Evolutionary conservation across 1,139 yeast genomes (phyloP).

Genomic region (Pichia sp.): DNA sequence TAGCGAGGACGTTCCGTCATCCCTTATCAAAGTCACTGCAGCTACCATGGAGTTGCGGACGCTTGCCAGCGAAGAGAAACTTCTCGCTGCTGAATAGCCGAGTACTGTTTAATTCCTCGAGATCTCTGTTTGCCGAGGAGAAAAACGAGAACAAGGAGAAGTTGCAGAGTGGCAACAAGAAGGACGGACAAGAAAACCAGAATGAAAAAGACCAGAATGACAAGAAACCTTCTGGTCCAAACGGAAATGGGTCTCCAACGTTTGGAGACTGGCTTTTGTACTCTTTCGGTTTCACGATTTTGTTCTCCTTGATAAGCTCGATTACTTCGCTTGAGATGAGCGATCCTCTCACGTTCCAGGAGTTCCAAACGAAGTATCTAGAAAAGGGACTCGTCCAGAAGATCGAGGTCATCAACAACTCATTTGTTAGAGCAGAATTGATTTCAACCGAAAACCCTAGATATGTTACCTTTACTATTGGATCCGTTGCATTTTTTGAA

Average conservation of each 20-base stretch:
- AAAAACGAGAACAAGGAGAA: slow-evolving; percentile 11
- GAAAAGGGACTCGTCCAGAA: slow-evolving; percentile 80
- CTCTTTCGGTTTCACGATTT: slow-evolving; percentile 18
- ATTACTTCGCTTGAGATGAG: slow-evolving; percentile 10
- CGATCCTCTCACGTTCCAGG: slow-evolving; percentile 46
- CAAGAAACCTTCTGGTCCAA: not conserved
- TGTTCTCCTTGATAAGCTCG: slow-evolving; percentile 14
- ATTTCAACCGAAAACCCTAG: slow-evolving; percentile 43
- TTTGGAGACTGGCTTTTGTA: slow-evolving; percentile 19
- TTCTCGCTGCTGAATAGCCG: slow-evolving; percentile 12
- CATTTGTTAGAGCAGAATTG: slow-evolving; percentile 74
- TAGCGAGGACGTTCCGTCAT: not conserved
- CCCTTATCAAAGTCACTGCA: not conserved
- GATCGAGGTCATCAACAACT: slow-evolving; percentile 70
- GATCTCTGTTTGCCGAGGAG: not conserved
- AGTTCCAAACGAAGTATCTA: slow-evolving; percentile 76
- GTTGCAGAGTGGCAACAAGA: slow-evolving; percentile 12
- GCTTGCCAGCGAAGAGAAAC: not conserved
- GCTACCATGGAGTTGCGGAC: not conserved
- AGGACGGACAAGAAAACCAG: not conserved
- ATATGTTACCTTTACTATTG: slow-evolving; percentile 66
- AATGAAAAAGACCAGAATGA: not conserved
- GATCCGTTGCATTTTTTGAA: slow-evolving; percentile 90
- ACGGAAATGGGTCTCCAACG: not conserved
- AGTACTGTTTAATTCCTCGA: slow-evolving; percentile 5